Conservation (phyloP, 1,284 basidiomycete species). For the Trametes hirsuta region DNA sequence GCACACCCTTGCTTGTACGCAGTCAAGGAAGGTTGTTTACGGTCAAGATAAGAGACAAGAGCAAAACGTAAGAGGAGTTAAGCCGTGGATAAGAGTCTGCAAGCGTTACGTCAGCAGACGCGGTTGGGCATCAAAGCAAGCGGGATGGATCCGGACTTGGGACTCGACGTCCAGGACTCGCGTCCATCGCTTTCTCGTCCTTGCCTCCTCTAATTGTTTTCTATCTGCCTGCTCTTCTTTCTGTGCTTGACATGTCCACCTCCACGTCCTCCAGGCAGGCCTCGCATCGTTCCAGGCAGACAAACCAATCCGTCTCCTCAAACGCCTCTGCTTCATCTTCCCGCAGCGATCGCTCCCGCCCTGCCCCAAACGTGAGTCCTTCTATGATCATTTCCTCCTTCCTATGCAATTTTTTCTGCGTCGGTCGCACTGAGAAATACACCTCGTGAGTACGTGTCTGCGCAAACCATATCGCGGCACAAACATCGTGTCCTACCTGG, state of each 20-base stretch:
- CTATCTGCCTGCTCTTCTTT: neutral
- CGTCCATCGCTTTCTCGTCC: neutral
- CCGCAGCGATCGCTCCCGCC: constrained; percentile 22
- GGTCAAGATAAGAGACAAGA: too few species aligned
- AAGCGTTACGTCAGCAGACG: too few species aligned
- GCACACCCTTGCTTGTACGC: too few species aligned
- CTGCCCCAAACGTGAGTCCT: constrained; percentile 14
- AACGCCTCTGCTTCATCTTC: constrained; percentile 24
- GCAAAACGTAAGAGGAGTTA: too few species aligned
- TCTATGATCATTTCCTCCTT: neutral
- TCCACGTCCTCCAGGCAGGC: constrained; percentile 18
- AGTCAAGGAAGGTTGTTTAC: too few species aligned
- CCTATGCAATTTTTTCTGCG: neutral
- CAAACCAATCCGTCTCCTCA: constrained; percentile 29
- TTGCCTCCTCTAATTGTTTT: neutral
- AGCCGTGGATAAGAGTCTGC: neutral
- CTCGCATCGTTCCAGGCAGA: constrained; percentile 21
- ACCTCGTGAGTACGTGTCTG: neutral
- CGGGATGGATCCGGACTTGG: neutral
- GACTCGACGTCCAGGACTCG: neutral
- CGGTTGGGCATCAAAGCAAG: too few species aligned
- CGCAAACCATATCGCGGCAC: neutral
- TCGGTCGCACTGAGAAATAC: neutral
- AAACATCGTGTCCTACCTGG: too few species aligned
- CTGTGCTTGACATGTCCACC: constrained; percentile 13